Conservation (phyloP, 148 eudicot species). For the Euryodendron excelsum region DNA sequence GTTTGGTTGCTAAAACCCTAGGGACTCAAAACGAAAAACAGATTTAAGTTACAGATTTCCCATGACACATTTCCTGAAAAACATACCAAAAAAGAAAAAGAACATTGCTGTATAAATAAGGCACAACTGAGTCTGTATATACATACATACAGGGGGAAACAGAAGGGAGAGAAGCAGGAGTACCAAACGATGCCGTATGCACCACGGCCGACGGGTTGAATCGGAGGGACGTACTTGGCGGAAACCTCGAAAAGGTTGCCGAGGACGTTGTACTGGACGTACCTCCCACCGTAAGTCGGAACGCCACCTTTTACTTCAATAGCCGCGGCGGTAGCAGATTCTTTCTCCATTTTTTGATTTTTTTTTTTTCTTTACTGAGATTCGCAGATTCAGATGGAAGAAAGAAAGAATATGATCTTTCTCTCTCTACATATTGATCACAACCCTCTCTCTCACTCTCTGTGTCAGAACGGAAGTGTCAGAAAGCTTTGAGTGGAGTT, state of each 20-base stretch:
- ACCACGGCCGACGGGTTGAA: constrained; percentile 67
- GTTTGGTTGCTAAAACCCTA: too few species aligned
- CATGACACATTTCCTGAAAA: too few species aligned
- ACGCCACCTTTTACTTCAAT: constrained; percentile 47
- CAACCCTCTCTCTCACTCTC: too few species aligned
- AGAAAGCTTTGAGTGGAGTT: too few species aligned
- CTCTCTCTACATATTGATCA: too few species aligned
- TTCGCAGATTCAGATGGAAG: constrained; percentile 7
- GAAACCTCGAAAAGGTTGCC: constrained; percentile 61
- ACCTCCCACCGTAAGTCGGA: constrained; percentile 47
- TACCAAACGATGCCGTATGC: constrained; percentile 81
- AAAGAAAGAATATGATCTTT: not conserved
- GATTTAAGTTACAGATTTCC: too few species aligned
- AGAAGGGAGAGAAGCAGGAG: not conserved
- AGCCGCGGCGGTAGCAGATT: constrained; percentile 13
- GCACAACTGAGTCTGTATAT: too few species aligned
- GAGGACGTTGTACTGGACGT: constrained; percentile 54
- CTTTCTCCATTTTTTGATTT: constrained; percentile 45
- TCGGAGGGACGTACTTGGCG: constrained; percentile 63
- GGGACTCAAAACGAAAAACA: too few species aligned
- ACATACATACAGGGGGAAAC: not conserved
- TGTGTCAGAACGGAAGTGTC: too few species aligned
- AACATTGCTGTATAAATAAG: too few species aligned
- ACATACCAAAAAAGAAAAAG: too few species aligned
- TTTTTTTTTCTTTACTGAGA: not conserved